Conservation (phyloP, 2,329 filamentous ascomycete species). For the Dothistroma septosporum region DNA sequence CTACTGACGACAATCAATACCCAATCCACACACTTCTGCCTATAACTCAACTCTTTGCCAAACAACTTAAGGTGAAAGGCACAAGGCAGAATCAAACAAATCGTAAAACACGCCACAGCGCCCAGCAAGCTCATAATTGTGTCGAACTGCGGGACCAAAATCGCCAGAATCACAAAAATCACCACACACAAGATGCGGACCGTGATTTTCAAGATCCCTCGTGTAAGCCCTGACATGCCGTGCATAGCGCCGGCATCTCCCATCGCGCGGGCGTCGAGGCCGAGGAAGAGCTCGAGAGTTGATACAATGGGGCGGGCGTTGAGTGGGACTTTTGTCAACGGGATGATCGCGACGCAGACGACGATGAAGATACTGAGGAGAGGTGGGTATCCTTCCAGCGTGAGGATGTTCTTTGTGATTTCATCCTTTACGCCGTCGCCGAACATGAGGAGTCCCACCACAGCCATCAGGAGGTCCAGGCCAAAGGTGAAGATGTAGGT, state of each 20-base stretch:
- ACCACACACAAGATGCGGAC: conserved; percentile 65
- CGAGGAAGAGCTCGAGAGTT: conserved; percentile 75
- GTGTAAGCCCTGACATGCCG: conserved; percentile 55
- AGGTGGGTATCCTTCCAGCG: conserved; percentile 62
- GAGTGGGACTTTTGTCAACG: conserved; percentile 74
- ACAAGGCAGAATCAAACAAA: conserved; percentile 86
- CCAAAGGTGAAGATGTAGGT: conserved; percentile 83
- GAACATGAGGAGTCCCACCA: conserved; percentile 89
- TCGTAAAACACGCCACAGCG: conserved; percentile 83
- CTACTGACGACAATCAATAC: conserved; percentile 65
- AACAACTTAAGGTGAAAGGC: conserved; percentile 90
- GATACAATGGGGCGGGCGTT: conserved; percentile 78
- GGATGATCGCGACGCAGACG: conserved; percentile 85
- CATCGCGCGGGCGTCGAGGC: conserved; percentile 59
- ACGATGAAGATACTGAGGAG: conserved; percentile 74
- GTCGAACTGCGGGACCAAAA: conserved; percentile 74
- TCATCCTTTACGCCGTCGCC: conserved; percentile 83
- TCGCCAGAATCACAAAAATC: conserved; percentile 71
- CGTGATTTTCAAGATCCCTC: conserved; percentile 55
- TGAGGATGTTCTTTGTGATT: conserved; percentile 84
- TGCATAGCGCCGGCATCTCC: conserved; percentile 48
- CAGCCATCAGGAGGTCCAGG: conserved; percentile 75
- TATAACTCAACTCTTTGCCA: conserved; percentile 60
- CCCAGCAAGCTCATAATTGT: conserved; percentile 89
- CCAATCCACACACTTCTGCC: conserved; percentile 65